These are phyloP conservation scores for Botryosphaeria dothidea DNA, from an alignment of 2,329 filamentous ascomycete genomes.

Conservation along the genomic window DNA sequence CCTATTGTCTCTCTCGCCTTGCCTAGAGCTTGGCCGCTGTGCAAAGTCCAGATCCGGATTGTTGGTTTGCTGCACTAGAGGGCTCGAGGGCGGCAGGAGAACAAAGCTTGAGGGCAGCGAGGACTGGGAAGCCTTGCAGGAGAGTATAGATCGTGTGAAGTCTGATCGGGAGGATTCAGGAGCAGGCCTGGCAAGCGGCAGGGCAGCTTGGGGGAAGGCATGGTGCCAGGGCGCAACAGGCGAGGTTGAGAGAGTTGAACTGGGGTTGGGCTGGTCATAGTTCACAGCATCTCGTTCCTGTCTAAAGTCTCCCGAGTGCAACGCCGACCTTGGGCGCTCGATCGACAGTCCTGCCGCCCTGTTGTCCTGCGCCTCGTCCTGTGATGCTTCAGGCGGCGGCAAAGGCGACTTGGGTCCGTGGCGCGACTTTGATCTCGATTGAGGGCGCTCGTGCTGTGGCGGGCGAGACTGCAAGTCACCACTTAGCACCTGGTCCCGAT, in stretches of 20 bases:
- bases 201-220: slow-evolving; percentile 44
- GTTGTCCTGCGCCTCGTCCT: slow-evolving; percentile 26
- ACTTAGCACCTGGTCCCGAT: neutral
- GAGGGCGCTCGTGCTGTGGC: neutral
- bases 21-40: slow-evolving; percentile 40
- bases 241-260: slow-evolving; percentile 45
- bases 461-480: neutral
- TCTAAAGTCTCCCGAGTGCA: slow-evolving; percentile 64
- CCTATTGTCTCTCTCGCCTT: slow-evolving; percentile 54
- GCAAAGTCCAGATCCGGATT: slow-evolving; percentile 74
- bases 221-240: slow-evolving; percentile 60
- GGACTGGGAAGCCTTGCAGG: slow-evolving; percentile 60
- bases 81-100: slow-evolving; percentile 87
- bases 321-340: slow-evolving; percentile 75
- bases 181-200: slow-evolving; percentile 20
- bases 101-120: slow-evolving; percentile 73
- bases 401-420: slow-evolving; percentile 29
- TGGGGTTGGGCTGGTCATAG: slow-evolving; percentile 22
- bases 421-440: neutral
- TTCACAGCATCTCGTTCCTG: slow-evolving; percentile 44
- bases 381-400: slow-evolving; percentile 7
- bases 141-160: slow-evolving; percentile 38
- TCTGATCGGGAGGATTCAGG: slow-evolving; percentile 12
- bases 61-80: slow-evolving; percentile 83
- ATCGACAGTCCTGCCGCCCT: slow-evolving; percentile 56